phyloP scores from a whole-genome alignment of 179 eudicot genomes.

The Amaranthus tricolor region DNA sequence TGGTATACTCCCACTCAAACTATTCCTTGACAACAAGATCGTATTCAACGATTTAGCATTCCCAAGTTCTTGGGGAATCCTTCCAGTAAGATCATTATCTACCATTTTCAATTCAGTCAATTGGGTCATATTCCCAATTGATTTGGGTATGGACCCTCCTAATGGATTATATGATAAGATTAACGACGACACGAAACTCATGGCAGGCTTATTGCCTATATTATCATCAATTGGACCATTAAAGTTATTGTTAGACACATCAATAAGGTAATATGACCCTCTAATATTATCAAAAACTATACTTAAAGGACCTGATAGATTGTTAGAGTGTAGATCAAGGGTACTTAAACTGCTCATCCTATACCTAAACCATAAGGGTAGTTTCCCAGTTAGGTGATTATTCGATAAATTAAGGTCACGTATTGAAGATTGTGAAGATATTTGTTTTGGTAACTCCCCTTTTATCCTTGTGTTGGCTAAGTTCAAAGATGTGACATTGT shows the following conservation, averaged over 20 bases:
- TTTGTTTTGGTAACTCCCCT: not conserved
- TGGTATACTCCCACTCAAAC: constrained; percentile 50
- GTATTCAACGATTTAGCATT: constrained; percentile 35
- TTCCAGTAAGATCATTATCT: constrained; percentile 35
- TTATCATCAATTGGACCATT: constrained; percentile 39
- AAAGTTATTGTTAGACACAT: constrained; percentile 53
- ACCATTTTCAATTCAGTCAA: constrained; percentile 41
- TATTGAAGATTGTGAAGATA: not conserved
- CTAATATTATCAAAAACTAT: constrained; percentile 28
- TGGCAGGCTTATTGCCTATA: constrained; percentile 36
- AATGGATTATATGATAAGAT: constrained; percentile 50
- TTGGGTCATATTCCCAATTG: constrained; percentile 44
- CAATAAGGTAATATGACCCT: constrained; percentile 42
- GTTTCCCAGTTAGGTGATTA: constrained; percentile 46
- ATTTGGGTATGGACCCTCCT: constrained; percentile 55
- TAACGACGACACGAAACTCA: constrained; percentile 39
- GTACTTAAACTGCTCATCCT: constrained; percentile 57
- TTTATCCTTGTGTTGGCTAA: not conserved
- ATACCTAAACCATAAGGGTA: constrained; percentile 54
- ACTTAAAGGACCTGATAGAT: constrained; percentile 38
- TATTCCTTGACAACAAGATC: constrained; percentile 42
- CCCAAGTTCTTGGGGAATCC: constrained; percentile 48
- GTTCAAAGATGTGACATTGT: not conserved
- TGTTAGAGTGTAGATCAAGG: constrained; percentile 64
- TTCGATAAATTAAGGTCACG: constrained; percentile 43